Base-by-base conservation (phyloP, 345 rosid genomes). In the Balakata baccata region DNA sequence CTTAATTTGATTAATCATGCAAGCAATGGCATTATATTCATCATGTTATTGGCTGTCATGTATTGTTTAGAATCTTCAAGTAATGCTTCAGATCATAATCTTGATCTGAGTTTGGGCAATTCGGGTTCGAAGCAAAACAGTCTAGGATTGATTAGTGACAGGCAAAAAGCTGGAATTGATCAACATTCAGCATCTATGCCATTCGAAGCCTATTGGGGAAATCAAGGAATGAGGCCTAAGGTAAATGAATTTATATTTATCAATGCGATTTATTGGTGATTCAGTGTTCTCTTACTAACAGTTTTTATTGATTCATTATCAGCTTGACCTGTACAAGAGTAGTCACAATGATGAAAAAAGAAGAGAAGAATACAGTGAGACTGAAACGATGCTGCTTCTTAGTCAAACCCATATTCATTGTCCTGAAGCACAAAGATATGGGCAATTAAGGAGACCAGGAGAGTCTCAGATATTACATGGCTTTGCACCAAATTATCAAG, bases 91-190 rank as follows among this genome's bases (percentile, higher is more conserved):
- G 89, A 84, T 62, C 92, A 90, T 57, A 88, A 86, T 69, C 97
- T 92, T 78, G 96, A 92, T 78, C 82, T 94, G 83, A 88, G 99
- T 79, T 78, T 94, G 66, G 99, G 97, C 49, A 87, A 83, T 71
- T 85, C 92, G 29, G 78, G 71, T 17, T 75, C 84, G 18, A 80
- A 79, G 70, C 87, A 76, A 66, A 76, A 56, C 74, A 65, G 51
- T 75, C 20, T 38, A 6, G 84, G 83, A n/a, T 51, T 41, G 5
- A 70, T 22, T 14, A 68, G 63, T 47, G 72, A 81, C 6, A 76
- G 64, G 65, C 84, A 51, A 50, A 75, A 59, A 80, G 59, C 66
- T 29, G 53, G 39, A 49, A 60, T 10, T n/a, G 86, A 81, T 77
- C 81, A 75, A 38, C 76, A 64, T 68, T 25, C 85, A 29, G 56